Conservation (phyloP, 2,329 filamentous ascomycete genomes). For the Raffaelea albimanens region DNA sequence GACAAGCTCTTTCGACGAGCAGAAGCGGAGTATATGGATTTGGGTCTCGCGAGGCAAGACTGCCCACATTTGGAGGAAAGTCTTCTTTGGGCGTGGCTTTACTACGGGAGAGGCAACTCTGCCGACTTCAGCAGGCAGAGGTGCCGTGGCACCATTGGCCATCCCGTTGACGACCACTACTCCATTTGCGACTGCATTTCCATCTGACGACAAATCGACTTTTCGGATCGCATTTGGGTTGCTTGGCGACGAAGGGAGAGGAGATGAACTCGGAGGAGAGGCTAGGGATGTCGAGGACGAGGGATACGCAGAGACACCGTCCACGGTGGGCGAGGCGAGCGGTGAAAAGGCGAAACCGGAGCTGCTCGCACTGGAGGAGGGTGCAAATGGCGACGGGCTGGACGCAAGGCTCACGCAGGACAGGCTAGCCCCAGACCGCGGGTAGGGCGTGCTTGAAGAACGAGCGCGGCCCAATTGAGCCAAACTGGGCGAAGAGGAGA, state of each 20-base stretch:
- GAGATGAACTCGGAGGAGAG: slow-evolving; percentile 16
- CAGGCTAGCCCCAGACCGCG: slow-evolving; percentile 34
- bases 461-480: slow-evolving; percentile 52
- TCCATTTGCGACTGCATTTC: no score
- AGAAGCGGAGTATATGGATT: slow-evolving; percentile 64
- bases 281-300: slow-evolving; percentile 22
- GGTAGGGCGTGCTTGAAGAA: slow-evolving; percentile 61
- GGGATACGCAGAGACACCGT: neutral
- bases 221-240: slow-evolving; percentile 34
- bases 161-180: no score
- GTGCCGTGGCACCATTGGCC: slow-evolving; percentile 35
- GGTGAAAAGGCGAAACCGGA: slow-evolving; percentile 17
- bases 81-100: slow-evolving; percentile 28
- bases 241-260: slow-evolving; percentile 25
- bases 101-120: slow-evolving; percentile 1
- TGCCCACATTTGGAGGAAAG: slow-evolving; percentile 61
- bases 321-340: slow-evolving; percentile 18
- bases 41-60: slow-evolving; percentile 76
- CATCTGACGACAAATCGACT: slow-evolving; percentile 25
- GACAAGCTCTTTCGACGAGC: slow-evolving; percentile 74
- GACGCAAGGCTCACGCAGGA: slow-evolving; percentile 46
- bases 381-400: slow-evolving; percentile 30
- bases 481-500: slow-evolving; percentile 71
- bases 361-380: slow-evolving; percentile 19
- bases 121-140: slow-evolving; percentile 52